These are phyloP conservation scores for Calonectria hawksworthii DNA, from an alignment of 2,329 filamentous ascomycete species.

Conservation along the genomic window DNA sequence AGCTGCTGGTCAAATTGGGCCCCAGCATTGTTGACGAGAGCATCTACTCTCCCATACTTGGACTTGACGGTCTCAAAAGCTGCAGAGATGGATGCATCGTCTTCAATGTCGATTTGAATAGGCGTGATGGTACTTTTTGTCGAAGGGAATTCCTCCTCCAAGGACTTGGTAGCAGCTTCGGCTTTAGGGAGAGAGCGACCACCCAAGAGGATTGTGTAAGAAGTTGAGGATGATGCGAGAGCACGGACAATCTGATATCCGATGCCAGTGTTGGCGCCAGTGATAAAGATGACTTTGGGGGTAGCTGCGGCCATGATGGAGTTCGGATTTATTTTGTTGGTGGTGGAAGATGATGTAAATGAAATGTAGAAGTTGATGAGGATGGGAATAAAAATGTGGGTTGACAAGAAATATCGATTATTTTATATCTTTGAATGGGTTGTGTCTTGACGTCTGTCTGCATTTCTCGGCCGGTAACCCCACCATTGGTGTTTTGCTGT, in stretches of 20 bases:
- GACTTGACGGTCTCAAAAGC: constrained; percentile 31
- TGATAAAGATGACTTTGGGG: constrained; percentile 18
- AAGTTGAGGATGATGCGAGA: constrained; percentile 30
- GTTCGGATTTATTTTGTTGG: too few relatives aligned
- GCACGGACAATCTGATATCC: constrained; percentile 45
- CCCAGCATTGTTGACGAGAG: constrained; percentile 51
- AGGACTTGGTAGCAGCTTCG: constrained; percentile 29
- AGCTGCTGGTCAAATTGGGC: constrained; percentile 55
- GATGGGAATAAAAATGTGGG: background rate
- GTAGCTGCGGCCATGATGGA: background rate
- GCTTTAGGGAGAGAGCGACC: constrained; percentile 42
- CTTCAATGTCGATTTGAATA: constrained; percentile 37
- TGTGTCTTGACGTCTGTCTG: background rate
- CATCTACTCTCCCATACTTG: constrained; percentile 35
- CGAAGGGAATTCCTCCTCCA: background rate
- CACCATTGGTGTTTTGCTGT: background rate
- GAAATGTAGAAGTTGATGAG: background rate
- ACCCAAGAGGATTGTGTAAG: constrained; percentile 47
- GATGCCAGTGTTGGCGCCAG: constrained; percentile 46
- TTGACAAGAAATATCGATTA: background rate
- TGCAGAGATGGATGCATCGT: constrained; percentile 32
- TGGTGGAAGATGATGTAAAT: background rate
- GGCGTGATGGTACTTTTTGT: constrained; percentile 2
- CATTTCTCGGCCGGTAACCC: constrained; percentile 15
- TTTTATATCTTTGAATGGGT: background rate